A percentile compares a stretch with the other conserved stretches of the same genome.
These are phyloP conservation scores for Verbascum thapsus DNA, from an alignment of 257 asterid species.

Conservation along the genomic window DNA sequence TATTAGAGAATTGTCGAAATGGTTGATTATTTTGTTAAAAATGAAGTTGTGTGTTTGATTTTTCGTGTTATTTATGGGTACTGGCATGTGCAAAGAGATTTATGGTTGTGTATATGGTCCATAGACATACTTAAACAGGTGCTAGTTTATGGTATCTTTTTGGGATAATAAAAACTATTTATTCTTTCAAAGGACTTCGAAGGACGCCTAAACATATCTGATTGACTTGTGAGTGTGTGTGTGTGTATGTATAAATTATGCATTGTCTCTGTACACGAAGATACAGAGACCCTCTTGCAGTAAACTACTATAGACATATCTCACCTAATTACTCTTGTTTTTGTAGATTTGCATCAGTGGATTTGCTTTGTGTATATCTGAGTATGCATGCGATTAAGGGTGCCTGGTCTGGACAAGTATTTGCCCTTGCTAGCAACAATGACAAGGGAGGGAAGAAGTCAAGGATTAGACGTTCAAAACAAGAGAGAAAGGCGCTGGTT, in stretches of 20 bases:
- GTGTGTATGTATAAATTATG: no score
- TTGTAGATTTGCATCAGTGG: conserved; percentile 33
- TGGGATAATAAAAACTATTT: neutral
- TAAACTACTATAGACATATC: neutral
- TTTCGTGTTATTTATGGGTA: neutral
- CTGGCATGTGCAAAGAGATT: neutral
- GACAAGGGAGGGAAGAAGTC: conserved; percentile 73
- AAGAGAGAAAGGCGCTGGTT: conserved; percentile 84
- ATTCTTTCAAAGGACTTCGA: neutral
- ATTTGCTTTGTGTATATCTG: conserved; percentile 12
- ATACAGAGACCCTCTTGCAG: neutral
- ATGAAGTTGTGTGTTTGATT: neutral
- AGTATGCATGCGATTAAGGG: conserved; percentile 69
- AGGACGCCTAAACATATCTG: neutral
- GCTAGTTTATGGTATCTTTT: neutral
- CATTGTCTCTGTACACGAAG: no score
- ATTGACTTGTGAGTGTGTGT: neutral
- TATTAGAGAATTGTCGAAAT: neutral
- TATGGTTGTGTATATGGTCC: conserved; percentile 1
- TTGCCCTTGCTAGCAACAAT: conserved; percentile 66
- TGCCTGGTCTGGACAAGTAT: conserved; percentile 71
- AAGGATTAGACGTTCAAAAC: conserved; percentile 86
- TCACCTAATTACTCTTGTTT: neutral
- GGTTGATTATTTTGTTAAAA: no score
- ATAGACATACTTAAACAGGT: neutral